Evolutionary conservation across 176 grass and related monocot genomes (phyloP).

Genomic region (Leersia perrieri): DNA sequence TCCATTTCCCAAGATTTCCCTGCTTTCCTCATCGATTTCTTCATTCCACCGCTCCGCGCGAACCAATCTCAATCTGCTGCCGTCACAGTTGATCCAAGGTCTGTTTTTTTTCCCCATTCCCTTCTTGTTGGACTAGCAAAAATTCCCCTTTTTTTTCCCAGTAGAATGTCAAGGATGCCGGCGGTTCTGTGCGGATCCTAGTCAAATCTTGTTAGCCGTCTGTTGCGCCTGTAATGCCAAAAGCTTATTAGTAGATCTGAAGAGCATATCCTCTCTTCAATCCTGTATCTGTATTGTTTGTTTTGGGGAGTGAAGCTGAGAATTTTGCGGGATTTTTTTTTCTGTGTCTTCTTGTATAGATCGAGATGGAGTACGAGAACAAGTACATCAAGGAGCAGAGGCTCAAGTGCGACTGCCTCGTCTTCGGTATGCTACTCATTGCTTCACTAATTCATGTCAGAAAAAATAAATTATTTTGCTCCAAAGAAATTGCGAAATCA

Average conservation of each 20-base stretch:
- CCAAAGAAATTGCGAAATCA: background rate
- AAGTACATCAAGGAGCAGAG: constrained; percentile 36
- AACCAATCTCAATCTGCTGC: background rate
- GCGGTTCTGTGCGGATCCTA: background rate
- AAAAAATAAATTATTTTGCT: background rate
- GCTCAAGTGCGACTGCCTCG: constrained; percentile 66
- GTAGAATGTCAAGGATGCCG: background rate
- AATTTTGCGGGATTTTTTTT: background rate
- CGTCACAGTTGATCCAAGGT: background rate
- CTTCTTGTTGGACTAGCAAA: background rate
- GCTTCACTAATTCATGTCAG: background rate
- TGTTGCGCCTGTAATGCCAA: background rate
- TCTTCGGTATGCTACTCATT: constrained; percentile 61
- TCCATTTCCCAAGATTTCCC: background rate
- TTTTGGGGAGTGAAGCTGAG: background rate
- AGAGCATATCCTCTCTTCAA: background rate
- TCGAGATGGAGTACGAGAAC: constrained; percentile 63
- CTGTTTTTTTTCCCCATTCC: background rate
- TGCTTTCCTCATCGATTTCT: background rate
- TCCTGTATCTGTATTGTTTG: background rate
- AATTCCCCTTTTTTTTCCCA: background rate
- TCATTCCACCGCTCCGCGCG: background rate
- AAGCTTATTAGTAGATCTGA: constrained; percentile 17
- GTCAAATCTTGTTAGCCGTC: background rate
- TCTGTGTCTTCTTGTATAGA: constrained; percentile 12